These are phyloP conservation scores for Cercophora samala DNA, from an alignment of 495 filamentous ascomycete genomes.

Conservation along the genomic window DNA sequence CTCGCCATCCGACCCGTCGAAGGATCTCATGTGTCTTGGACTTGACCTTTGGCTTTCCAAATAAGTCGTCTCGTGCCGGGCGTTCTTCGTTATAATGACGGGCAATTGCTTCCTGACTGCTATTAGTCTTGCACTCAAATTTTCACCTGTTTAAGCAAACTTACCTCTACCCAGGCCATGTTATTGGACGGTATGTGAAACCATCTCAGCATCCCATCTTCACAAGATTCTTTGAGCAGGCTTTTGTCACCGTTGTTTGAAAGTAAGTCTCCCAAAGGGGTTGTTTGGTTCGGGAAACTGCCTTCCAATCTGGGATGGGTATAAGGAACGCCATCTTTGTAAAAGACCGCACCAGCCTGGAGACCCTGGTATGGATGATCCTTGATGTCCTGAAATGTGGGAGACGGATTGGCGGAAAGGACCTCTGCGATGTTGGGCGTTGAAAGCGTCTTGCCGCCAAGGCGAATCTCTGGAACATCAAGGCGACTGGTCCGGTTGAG, in stretches of 20 bases:
- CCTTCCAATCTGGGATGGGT: slow-evolving; percentile 12
- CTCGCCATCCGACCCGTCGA: slow-evolving; percentile 18
- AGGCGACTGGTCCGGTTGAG: slow-evolving; percentile 1
- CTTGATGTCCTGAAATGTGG: background rate
- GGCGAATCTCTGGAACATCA: slow-evolving; percentile 5
- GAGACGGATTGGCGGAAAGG: background rate
- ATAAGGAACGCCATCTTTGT: slow-evolving; percentile 14
- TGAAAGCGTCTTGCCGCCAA: slow-evolving; percentile 6
- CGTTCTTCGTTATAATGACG: slow-evolving; percentile 20
- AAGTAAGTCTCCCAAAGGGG: slow-evolving; percentile 16
- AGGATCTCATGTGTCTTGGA: slow-evolving; percentile 20
- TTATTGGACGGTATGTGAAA: slow-evolving; percentile 20
- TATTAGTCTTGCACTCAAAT: background rate
- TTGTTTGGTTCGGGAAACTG: slow-evolving; percentile 18
- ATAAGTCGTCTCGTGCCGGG: slow-evolving; percentile 15
- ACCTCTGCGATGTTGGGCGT: slow-evolving; percentile 10
- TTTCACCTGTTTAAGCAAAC: background rate
- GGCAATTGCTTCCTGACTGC: slow-evolving; percentile 15
- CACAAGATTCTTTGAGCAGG: slow-evolving; percentile 12
- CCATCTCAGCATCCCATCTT: slow-evolving; percentile 19
- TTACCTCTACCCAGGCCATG: slow-evolving; percentile 16
- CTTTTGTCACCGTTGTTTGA: slow-evolving; percentile 14
- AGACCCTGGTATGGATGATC: slow-evolving; percentile 14
- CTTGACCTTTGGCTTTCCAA: slow-evolving; percentile 14
- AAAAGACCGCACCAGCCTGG: slow-evolving; percentile 18